These are phyloP conservation scores for Candida quercuum DNA, from an alignment of 805 yeast species.

Conservation along the genomic window DNA sequence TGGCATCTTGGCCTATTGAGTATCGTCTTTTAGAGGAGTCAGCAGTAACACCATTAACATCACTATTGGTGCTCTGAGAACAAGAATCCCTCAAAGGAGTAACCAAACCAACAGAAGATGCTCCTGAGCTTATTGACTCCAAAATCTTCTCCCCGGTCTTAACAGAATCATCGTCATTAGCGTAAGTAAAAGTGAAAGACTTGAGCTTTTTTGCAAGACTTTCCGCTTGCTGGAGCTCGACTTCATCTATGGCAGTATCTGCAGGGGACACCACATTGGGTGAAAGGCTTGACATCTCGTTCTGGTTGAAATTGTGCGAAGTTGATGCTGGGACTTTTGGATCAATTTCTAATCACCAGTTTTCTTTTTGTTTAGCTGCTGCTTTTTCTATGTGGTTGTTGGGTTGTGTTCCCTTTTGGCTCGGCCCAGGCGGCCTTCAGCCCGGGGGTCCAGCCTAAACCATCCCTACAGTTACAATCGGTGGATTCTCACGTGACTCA, in stretches of 20 bases:
- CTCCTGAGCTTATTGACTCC: constrained; percentile 10
- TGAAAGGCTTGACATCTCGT: too few relatives aligned
- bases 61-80: neutral
- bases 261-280: neutral
- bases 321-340: too few relatives aligned
- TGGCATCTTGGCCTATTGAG: constrained; percentile 20
- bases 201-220: neutral
- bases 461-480: too few relatives aligned
- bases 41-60: too few relatives aligned
- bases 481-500: neutral
- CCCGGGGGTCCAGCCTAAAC: too few relatives aligned
- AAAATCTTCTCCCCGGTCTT: constrained; percentile 14
- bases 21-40: constrained; percentile 9
- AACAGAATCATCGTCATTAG: neutral
- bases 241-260: neutral
- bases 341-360: too few relatives aligned
- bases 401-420: too few relatives aligned
- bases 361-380: too few relatives aligned
- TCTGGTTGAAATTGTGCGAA: too few relatives aligned
- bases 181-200: constrained; percentile 2
- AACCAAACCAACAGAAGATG: constrained; percentile 6
- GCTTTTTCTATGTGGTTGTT: too few relatives aligned
- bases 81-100: constrained; percentile 8
- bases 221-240: neutral
- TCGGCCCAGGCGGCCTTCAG: too few relatives aligned